phyloP scores from a whole-genome alignment of 495 filamentous ascomycete genomes.

The Amniculicola lignicola region DNA sequence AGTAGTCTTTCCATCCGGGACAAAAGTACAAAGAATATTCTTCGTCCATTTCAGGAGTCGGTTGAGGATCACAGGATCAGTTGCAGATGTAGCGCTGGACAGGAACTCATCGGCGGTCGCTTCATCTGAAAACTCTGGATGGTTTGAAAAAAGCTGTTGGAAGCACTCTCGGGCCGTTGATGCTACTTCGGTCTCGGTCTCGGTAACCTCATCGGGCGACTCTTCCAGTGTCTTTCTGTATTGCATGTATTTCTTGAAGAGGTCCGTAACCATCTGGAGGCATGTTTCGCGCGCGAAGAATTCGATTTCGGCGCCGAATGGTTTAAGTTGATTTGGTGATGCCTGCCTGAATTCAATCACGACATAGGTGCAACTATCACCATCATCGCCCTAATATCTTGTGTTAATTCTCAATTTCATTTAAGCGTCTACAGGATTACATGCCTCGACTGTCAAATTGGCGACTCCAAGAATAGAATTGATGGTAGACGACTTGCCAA shows the following conservation, averaged over 20 bases:
- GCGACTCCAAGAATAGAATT: conserved; percentile 8
- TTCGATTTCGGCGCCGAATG: background rate
- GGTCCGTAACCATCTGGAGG: background rate
- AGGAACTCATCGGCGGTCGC: conserved; percentile 2
- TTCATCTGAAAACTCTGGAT: background rate
- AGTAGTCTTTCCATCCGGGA: background rate
- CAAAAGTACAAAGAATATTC: background rate
- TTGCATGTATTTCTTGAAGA: background rate
- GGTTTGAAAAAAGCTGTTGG: background rate
- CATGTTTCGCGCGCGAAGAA: background rate
- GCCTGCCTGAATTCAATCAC: conserved; percentile 2
- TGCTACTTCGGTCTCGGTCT: background rate
- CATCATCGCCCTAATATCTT: conserved; percentile 10
- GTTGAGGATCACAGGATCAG: background rate
- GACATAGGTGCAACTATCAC: conserved; percentile 11
- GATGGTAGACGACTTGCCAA: conserved; percentile 7
- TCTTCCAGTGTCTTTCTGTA: background rate
- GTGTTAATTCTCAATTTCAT: background rate
- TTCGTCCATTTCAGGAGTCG: background rate
- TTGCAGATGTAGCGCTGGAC: background rate
- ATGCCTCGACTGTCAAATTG: background rate
- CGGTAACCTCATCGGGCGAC: background rate
- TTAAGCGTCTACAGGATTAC: background rate
- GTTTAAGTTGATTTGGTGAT: background rate
- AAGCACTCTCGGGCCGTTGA: background rate